Base-by-base conservation (phyloP, 192 early-diverging fungal species). In the Chytriomyces sp. region DNA sequence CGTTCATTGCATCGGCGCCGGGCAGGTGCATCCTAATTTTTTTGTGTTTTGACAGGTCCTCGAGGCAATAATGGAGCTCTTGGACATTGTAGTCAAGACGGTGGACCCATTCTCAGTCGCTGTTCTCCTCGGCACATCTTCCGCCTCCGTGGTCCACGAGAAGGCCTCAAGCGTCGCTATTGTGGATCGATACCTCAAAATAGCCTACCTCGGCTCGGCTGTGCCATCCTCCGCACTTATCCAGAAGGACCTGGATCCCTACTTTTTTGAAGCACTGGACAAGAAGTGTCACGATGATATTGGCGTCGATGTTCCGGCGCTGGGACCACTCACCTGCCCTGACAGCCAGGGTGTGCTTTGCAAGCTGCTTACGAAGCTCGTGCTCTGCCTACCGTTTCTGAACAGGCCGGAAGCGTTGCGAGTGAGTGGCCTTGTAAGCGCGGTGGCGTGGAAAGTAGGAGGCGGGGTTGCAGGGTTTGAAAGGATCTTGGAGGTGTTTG, bases 231-330 rank as follows among this genome's bases (percentile, higher is more conserved):
- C 25, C 0, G 49, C 7, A 17, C 2, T 49, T 14, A 39, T 64
- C 28, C 62, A 64, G 49, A 39, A 30, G 25, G 62, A 64, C 28
- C 28, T 64, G 22, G 62, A 64, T 28, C 39, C 62, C 0, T 64
- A 64, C 40, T 64, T 64, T 44, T 64, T 64, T 28, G 62, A 64
- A 5, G 62, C 62, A 7, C 28, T 64, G 12, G 62, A 64, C 25
- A 49, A 49, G 22, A 14, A n/a, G n/a, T n/a, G n/a, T n/a, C n/a
- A n/a, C n/a, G n/a, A n/a, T n/a, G n/a, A n/a, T n/a, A n/a, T n/a
- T n/a, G n/a, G n/a, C n/a, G n/a, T n/a, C n/a, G n/a, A n/a, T n/a
- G n/a, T n/a, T n/a, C n/a, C n/a, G n/a, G n/a, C n/a, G n/a, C n/a
- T n/a, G n/a, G n/a, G n/a, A n/a, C n/a, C n/a, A n/a, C n/a, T n/a